A percentile compares a stretch with the other conserved stretches of the same genome.
Evolutionary conservation across 306 rosid genomes (phyloP).

Genomic region (Herpetospermum pedunculosum): DNA sequence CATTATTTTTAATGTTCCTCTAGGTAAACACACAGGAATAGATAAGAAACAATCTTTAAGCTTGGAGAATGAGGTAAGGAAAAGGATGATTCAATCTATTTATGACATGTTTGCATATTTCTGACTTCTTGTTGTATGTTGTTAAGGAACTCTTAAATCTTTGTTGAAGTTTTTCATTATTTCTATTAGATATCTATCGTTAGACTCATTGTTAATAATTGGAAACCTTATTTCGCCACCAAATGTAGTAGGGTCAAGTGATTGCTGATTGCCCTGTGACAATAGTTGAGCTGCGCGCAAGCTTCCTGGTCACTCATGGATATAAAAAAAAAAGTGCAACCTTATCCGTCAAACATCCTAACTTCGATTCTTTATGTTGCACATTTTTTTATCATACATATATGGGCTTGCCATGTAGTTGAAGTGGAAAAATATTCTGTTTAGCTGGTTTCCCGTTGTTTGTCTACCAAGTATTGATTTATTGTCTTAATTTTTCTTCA

Average conservation of each 20-base stretch:
- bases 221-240: too few species aligned
- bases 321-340: too few species aligned
- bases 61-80: conserved; percentile 77
- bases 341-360: background rate
- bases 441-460: background rate
- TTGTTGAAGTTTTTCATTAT: background rate
- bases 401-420: background rate
- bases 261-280: too few species aligned
- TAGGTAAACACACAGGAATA: conserved; percentile 88
- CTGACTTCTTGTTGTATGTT: background rate
- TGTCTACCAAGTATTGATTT: background rate
- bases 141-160: background rate
- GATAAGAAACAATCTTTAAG: conserved; percentile 89
- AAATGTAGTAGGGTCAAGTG: too few species aligned
- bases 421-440: background rate
- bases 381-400: too few species aligned
- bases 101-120: background rate
- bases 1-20: background rate
- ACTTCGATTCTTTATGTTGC: background rate
- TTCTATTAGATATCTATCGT: background rate
- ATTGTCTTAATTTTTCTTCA: conserved; percentile 18
- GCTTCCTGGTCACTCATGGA: too few species aligned
- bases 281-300: too few species aligned
- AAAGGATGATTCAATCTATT: conserved; percentile 2
- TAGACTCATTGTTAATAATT: background rate